Evolutionary conservation across 2,329 filamentous ascomycete species (phyloP).

Genomic region (Trichoderma endophyticum): DNA sequence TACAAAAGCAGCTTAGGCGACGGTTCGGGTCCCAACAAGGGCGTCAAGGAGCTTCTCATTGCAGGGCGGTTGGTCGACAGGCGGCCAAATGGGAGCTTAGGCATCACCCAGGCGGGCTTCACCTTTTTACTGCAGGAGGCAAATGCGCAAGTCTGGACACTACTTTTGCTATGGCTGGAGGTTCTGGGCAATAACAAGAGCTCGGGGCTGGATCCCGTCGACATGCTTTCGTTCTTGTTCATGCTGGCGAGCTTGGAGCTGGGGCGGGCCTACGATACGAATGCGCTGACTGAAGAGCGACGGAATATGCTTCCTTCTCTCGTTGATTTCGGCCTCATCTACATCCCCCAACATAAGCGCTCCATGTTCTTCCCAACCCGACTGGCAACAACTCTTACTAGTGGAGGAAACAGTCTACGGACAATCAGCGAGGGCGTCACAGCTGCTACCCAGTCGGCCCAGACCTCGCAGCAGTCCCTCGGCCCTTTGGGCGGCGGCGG

Average conservation of each 20-base stretch:
- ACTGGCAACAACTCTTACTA: conserved; percentile 86
- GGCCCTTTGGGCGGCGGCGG: conserved; percentile 33
- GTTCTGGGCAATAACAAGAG: conserved; percentile 60
- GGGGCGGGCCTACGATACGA: conserved; percentile 84
- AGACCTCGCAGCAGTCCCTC: conserved; percentile 34
- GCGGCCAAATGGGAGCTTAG: conserved; percentile 60
- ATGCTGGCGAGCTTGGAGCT: conserved; percentile 91
- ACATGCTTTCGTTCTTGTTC: conserved; percentile 94
- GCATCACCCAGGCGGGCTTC: conserved; percentile 90
- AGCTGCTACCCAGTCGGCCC: conserved; percentile 56
- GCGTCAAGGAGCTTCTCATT: conserved; percentile 80
- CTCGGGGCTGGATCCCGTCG: conserved; percentile 78
- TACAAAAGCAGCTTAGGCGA: conserved; percentile 46
- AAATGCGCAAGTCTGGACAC: conserved; percentile 95
- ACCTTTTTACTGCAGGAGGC: conserved; percentile 92
- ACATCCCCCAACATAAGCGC: conserved; percentile 58
- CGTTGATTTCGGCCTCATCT: conserved; percentile 89
- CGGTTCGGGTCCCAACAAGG: conserved; percentile 59
- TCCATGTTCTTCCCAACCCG: conserved; percentile 83
- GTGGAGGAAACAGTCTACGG: conserved; percentile 73
- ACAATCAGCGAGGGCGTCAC: conserved; percentile 66
- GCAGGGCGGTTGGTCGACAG: conserved; percentile 76
- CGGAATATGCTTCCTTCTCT: conserved; percentile 87
- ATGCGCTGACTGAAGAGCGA: conserved; percentile 76
- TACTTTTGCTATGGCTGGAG: conserved; percentile 89